Conservation (phyloP, 345 rosid genomes). For the Crucihimalaya himalaica region DNA sequence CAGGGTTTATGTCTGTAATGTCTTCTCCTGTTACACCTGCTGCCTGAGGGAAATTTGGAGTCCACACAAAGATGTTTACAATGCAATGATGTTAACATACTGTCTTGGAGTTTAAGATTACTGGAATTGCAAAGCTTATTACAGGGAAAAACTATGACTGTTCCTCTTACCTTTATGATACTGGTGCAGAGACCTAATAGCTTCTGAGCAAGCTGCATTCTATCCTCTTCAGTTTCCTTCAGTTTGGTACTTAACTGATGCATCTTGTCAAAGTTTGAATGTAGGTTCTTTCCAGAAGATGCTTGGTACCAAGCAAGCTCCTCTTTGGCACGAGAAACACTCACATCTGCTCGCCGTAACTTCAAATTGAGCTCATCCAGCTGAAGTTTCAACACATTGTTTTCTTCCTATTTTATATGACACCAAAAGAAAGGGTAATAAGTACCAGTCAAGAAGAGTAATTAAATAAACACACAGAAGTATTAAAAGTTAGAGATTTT, state of each 20-base stretch:
- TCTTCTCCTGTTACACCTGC: constrained; percentile 50
- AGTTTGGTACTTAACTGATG: constrained; percentile 55
- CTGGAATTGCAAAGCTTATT: background rate
- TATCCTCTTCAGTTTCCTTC: constrained; percentile 75
- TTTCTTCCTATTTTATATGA: constrained; percentile 76
- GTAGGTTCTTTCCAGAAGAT: constrained; percentile 56
- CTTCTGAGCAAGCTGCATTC: constrained; percentile 66
- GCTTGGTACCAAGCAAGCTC: constrained; percentile 78
- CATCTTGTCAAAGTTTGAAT: constrained; percentile 57
- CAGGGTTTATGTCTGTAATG: constrained; percentile 57
- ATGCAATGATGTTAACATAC: background rate
- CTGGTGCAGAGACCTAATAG: constrained; percentile 66
- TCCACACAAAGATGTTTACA: constrained; percentile 7
- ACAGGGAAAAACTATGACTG: background rate
- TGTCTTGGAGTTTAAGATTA: constrained; percentile 2
- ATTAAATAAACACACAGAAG: background rate
- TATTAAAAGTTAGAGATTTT: constrained; percentile 28
- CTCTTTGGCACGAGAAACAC: constrained; percentile 66
- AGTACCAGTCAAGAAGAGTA: background rate
- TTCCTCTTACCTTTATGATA: constrained; percentile 60
- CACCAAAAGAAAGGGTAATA: background rate
- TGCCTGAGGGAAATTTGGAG: constrained; percentile 28
- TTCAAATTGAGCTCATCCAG: constrained; percentile 73
- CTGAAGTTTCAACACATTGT: constrained; percentile 67
- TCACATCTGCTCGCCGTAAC: constrained; percentile 57